These are phyloP conservation scores for Gynochthodes officinalis DNA, from an alignment of 257 asterid genomes.

Conservation along the genomic window DNA sequence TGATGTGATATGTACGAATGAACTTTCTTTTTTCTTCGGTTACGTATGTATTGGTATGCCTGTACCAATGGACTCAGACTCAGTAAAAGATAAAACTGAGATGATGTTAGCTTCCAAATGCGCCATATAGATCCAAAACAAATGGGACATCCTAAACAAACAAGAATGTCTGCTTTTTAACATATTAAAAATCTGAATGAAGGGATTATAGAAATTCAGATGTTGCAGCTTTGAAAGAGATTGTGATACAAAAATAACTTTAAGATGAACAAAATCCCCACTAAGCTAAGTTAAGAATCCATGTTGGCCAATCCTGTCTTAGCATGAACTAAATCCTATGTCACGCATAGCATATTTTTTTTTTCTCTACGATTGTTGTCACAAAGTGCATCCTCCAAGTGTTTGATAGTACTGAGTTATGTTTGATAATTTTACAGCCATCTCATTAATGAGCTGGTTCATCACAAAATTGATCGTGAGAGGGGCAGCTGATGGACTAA, in stretches of 20 bases:
- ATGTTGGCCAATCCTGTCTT: conserved; percentile 15
- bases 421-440: neutral
- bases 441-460: neutral
- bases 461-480: neutral
- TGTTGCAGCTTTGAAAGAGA: conserved; percentile 11
- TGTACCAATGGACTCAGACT: neutral
- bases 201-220: neutral
- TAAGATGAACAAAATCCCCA: conserved; percentile 8
- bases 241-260: conserved; percentile 13
- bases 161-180: conserved; percentile 10
- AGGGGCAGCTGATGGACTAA: conserved; percentile 21
- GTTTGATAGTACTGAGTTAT: neutral
- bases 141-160: conserved; percentile 10
- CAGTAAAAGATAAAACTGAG: neutral
- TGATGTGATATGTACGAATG: no score
- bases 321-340: conserved; percentile 3
- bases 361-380: neutral
- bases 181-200: neutral
- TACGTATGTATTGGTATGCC: neutral
- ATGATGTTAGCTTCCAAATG: neutral
- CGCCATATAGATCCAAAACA: conserved; percentile 16
- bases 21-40: no score
- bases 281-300: conserved; percentile 10
- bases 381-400: neutral
- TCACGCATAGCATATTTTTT: neutral